Evolutionary conservation across 2,329 filamentous ascomycete genomes (phyloP), one percentile per base, ranked within the genome.

Genomic region (Xylariaceae sp.): DNA sequence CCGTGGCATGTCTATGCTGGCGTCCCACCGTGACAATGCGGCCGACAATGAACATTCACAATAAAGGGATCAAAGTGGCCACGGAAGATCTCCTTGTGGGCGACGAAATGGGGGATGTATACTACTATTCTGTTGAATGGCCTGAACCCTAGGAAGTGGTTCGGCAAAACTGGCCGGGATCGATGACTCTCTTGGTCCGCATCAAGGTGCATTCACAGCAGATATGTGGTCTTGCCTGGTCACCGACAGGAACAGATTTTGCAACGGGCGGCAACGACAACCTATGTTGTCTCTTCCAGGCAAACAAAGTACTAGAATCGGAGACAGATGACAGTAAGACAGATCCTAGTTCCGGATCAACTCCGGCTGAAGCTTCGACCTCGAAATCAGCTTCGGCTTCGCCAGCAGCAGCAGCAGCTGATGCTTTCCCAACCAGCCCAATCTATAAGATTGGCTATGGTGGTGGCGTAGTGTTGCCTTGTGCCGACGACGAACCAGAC

Each of bases 231-330:
- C 78, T 99, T n/a, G 83, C 89, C 2, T 97, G 92, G 90, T 92
- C 91, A 2, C 77, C 79, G 2, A 85, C 90, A 68, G 91, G 91
- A 2, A 80, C 80, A 2, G 80, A 86, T 42, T 92, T 99, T 71
- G 91, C 90, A 11, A 92, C 90, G 3, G 92, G 94, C 5, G 91
- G 90, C 23, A 97, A 99, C 70, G 94, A 99, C 76, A 97, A 97
- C 69, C 74, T 86, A 2, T 95, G 93, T 70, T 89, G 87, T 66
- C 79, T 97, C 1, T 96, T 95, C 72, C 84, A 92, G 56, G 82
- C 83, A 2, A 79, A 82, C 52, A 80, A 83, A 47, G 76, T 93
- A 15, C 70, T 85, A 2, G 55, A 59, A 8, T 49, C 56, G 1
- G 57, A 51, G 52, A 53, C 6, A n/a, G 51, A 58, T 17, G 13